phyloP scores from a whole-genome alignment of 352 stramenopile species.

The Phytophthora melonis region DNA sequence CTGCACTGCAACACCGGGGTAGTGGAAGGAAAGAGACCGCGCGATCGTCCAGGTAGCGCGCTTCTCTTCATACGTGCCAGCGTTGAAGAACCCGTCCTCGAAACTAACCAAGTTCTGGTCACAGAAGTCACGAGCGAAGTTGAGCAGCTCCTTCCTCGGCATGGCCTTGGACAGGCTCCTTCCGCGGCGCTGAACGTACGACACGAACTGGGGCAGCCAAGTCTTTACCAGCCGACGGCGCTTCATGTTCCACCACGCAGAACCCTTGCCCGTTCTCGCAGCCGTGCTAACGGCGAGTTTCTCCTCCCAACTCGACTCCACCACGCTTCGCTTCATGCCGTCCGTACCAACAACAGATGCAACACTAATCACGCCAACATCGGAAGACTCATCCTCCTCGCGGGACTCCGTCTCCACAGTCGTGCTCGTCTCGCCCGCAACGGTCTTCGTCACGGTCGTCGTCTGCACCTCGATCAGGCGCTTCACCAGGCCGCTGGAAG shows the following conservation, averaged over 20 bases:
- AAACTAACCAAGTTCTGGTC: slow-evolving; percentile 44
- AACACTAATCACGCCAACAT: slow-evolving; percentile 19
- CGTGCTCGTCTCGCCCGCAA: slow-evolving; percentile 30
- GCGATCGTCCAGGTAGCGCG: slow-evolving; percentile 41
- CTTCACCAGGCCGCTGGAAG: slow-evolving; percentile 30
- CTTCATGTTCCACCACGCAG: slow-evolving; percentile 40
- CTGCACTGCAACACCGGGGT: slow-evolving; percentile 46
- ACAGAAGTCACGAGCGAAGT: slow-evolving; percentile 45
- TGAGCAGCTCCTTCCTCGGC: slow-evolving; percentile 42
- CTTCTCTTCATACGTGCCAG: slow-evolving; percentile 46
- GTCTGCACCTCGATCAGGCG: slow-evolving; percentile 37
- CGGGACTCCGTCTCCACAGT: slow-evolving; percentile 27
- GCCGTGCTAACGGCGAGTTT: slow-evolving; percentile 7
- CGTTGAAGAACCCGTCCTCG: slow-evolving; percentile 43
- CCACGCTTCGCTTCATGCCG: slow-evolving; percentile 5
- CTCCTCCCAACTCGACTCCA: slow-evolving; percentile 15
- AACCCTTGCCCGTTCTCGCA: slow-evolving; percentile 30
- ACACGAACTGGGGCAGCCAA: slow-evolving; percentile 43
- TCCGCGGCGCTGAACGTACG: slow-evolving; percentile 43
- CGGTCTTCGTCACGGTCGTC: slow-evolving; percentile 37
- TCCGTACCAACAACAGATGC: slow-evolving; percentile 25
- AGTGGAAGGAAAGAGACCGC: slow-evolving; percentile 41
- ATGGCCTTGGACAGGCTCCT: slow-evolving; percentile 36
- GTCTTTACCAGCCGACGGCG: slow-evolving; percentile 37
- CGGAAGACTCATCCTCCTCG: slow-evolving; percentile 7